Evolutionary conservation across 129 eudicot species (phyloP), one percentile per base, ranked within the genome.

Genomic region (Scalesia atractyloides): DNA sequence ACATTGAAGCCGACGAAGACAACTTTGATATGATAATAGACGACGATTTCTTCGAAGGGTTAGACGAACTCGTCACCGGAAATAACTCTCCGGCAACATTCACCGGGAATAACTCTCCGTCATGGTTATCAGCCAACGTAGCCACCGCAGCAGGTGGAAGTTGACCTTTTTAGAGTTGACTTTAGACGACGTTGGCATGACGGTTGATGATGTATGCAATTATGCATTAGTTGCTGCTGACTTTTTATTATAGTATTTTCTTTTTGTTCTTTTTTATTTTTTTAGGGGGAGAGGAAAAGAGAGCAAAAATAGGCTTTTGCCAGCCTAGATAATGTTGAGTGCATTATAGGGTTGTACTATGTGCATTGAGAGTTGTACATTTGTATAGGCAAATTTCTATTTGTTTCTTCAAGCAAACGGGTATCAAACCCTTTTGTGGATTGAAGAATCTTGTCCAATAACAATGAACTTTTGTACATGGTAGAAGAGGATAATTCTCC

Each of bases 41-140:
- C 3, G 99, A 87, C 24, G 91, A 84, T 57, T 90, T 94, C 85
- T 94, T 88, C 44, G 85, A 74, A 76, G 99, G 99, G 7, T 75
- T 94, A 70, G 99, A 94, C 20, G 96, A 94, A 44, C 77, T 94
- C 47, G 82, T 85, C 46, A 82, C 71, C 34, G 86, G 84, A 53
- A 86, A 80, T 63, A 54, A 67, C 6, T 74, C 66, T 72, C 85
- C 75, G 26, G 73, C 57, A 17, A 79, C 82, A 69, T 74, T 80
- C 58, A 76, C 86, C 68, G 70, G 73, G 63, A 37, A 61, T 24
- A 26, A 80, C 52, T 82, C 75, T 52, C 77, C 81, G 19, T 79
- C 91, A 0, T 88, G 97, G 97, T 14, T 80, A 46, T 46, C 82
- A 12, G 83, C 66, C 14, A 66, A 43, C 26, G 74, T 26, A 11